Conservation (phyloP, 106 monocot genomes). For the Dendrobium huoshanense region DNA sequence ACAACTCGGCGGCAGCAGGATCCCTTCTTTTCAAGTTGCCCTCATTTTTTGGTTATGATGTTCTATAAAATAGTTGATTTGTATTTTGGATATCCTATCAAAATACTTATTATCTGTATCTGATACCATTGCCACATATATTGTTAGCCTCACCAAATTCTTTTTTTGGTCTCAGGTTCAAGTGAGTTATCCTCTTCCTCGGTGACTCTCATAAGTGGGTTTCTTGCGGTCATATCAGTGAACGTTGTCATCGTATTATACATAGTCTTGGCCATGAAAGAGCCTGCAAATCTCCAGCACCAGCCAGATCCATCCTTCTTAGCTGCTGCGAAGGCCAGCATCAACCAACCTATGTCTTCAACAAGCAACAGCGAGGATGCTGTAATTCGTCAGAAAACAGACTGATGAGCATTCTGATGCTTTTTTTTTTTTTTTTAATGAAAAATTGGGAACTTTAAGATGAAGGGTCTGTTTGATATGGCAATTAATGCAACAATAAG, state of each 20-base stretch:
- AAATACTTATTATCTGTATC: neutral
- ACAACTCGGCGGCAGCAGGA: neutral
- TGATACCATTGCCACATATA: neutral
- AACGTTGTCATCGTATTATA: slow-evolving; percentile 14
- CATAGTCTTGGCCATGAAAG: slow-evolving; percentile 18
- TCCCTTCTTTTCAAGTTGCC: neutral
- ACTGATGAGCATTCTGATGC: neutral
- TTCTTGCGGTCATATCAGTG: slow-evolving; percentile 18
- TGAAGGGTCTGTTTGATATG: no score
- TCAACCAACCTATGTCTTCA: slow-evolving; percentile 12
- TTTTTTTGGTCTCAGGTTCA: neutral
- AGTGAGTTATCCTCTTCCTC: slow-evolving; percentile 19
- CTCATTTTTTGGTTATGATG: no score
- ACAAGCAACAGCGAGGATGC: slow-evolving; percentile 2
- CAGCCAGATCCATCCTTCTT: slow-evolving; percentile 18
- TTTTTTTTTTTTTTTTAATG: no score
- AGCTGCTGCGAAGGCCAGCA: slow-evolving; percentile 16
- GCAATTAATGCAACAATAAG: no score
- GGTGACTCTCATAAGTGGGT: slow-evolving; percentile 11
- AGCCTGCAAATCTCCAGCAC: slow-evolving; percentile 4
- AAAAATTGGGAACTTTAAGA: no score
- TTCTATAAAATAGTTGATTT: no score
- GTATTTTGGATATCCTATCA: neutral
- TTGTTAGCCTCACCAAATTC: neutral
- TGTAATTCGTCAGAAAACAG: neutral